Percentiles rank a stretch among this genome's conserved stretches.
phyloP scores from a whole-genome alignment of 176 grass and related monocot genomes.

The Puya raimondii region DNA sequence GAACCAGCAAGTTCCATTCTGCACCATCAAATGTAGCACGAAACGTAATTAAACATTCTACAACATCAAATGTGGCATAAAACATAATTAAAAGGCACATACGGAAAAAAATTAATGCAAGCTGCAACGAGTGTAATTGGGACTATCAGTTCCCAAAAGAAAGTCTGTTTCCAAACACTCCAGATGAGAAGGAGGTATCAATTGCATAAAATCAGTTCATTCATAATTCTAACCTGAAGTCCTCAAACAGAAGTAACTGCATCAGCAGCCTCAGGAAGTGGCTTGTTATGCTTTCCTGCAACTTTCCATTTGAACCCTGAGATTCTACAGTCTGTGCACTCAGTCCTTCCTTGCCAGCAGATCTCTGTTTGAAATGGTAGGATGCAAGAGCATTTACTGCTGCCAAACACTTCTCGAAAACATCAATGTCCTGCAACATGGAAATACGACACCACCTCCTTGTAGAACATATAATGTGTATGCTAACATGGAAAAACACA shows the following conservation, averaged over 20 bases:
- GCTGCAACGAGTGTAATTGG: not conserved
- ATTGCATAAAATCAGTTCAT: not conserved
- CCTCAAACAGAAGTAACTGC: constrained; percentile 69
- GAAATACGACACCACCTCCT: constrained; percentile 7
- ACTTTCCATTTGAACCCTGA: constrained; percentile 48
- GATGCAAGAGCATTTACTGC: constrained; percentile 84
- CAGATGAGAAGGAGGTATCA: not conserved
- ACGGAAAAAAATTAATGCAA: not conserved
- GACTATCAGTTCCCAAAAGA: not conserved
- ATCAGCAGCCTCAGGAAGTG: constrained; percentile 87
- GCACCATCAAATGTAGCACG: constrained; percentile 11
- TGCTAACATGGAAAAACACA: not conserved
- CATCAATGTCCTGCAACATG: constrained; percentile 62
- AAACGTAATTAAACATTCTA: constrained; percentile 35
- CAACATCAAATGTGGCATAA: constrained; percentile 9
- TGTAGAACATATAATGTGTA: not conserved
- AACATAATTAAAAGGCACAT: not conserved
- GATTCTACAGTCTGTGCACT: constrained; percentile 43
- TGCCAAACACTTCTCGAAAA: constrained; percentile 83
- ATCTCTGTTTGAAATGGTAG: constrained; percentile 84
- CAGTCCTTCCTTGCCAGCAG: constrained; percentile 60
- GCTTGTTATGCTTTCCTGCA: constrained; percentile 62
- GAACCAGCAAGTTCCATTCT: constrained; percentile 82
- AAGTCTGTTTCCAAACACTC: too few relatives aligned
- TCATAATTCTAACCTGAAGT: constrained; percentile 60